These are phyloP conservation scores for Garcileccinum viscosum DNA, from an alignment of 1,284 basidiomycete genomes.

Conservation along the genomic window DNA sequence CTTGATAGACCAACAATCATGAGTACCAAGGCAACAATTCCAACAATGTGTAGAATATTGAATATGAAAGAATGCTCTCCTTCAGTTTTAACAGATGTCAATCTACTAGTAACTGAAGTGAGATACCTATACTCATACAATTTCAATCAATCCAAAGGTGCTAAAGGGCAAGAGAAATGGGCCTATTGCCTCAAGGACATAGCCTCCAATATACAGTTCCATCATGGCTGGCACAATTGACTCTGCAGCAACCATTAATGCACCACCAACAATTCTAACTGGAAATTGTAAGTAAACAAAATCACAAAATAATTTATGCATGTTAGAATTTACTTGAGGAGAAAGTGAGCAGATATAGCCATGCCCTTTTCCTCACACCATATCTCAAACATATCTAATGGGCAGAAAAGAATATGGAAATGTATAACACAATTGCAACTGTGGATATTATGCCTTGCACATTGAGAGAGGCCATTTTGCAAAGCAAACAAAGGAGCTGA, in stretches of 20 bases:
- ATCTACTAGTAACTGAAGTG: not conserved
- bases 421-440: constrained; percentile 58
- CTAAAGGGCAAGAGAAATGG: constrained; percentile 59
- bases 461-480: constrained; percentile 43
- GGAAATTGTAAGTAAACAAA: constrained; percentile 16
- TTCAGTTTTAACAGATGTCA: constrained; percentile 29
- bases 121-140: constrained; percentile 52
- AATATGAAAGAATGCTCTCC: constrained; percentile 40
- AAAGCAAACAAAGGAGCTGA: not conserved
- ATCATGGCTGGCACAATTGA: constrained; percentile 42
- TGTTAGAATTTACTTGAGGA: constrained; percentile 51
- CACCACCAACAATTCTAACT: constrained; percentile 66
- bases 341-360: constrained; percentile 62
- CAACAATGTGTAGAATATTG: constrained; percentile 47
- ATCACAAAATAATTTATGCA: constrained; percentile 8
- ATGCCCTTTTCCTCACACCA: constrained; percentile 62
- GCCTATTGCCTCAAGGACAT: constrained; percentile 61
- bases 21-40: constrained; percentile 52
- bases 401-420: constrained; percentile 54
- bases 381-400: constrained; percentile 54
- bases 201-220: constrained; percentile 55
- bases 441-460: constrained; percentile 59
- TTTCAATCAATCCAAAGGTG: constrained; percentile 63
- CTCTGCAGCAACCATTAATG: constrained; percentile 60
- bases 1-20: constrained; percentile 54